phyloP scores from a whole-genome alignment of 2,329 filamentous ascomycete genomes.

The Aureobasidium namibiae region DNA sequence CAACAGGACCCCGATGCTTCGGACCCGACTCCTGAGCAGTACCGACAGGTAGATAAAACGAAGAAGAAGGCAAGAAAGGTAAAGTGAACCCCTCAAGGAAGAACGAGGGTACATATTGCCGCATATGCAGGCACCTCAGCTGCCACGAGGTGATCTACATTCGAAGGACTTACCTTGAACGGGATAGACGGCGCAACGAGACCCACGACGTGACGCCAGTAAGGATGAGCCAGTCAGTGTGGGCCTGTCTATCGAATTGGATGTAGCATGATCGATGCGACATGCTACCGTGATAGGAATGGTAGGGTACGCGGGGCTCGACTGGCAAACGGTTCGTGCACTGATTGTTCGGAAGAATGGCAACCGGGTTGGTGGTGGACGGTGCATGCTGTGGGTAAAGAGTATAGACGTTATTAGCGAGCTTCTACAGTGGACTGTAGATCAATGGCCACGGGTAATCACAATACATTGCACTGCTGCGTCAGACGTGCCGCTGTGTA shows the following conservation, averaged over 20 bases:
- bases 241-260: background rate
- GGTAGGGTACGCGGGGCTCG: background rate
- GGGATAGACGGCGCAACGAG: background rate
- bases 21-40: background rate
- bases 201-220: background rate
- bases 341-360: background rate
- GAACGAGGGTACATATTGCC: background rate
- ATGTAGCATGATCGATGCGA: background rate
- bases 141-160: conserved; percentile 4
- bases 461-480: background rate
- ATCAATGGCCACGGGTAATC: too few species aligned
- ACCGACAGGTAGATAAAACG: background rate
- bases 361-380: background rate
- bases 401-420: background rate
- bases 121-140: conserved; percentile 5
- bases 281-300: background rate
- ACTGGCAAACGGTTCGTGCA: conserved; percentile 1
- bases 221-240: background rate
- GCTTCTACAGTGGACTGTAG: too few species aligned
- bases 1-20: background rate
- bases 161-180: background rate
- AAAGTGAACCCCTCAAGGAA: background rate
- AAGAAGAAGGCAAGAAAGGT: background rate
- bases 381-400: background rate
- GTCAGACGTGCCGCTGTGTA: background rate